phyloP scores from a whole-genome alignment of 1,284 basidiomycete genomes.

The Cutaneotrichosporon arboriforme region DNA sequence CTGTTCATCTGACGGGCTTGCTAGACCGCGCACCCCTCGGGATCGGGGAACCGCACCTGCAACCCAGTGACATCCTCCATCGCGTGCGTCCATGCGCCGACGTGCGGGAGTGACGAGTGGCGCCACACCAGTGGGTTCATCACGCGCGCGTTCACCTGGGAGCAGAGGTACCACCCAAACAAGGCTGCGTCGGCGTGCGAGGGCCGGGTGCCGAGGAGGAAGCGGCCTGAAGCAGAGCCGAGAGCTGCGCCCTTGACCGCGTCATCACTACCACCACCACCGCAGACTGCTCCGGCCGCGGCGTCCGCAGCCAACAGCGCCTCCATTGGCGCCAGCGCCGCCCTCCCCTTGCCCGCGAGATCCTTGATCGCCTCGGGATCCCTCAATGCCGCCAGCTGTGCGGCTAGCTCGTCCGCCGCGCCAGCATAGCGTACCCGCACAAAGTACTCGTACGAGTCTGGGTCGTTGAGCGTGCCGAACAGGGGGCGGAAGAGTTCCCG shows the following conservation, averaged over 20 bases:
- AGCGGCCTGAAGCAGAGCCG: background rate
- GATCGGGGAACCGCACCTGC: no score
- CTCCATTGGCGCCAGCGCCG: no score
- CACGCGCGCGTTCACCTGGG: background rate
- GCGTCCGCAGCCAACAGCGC: no score
- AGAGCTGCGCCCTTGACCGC: no score
- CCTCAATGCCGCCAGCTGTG: background rate
- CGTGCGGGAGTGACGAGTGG: no score
- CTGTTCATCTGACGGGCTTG: no score
- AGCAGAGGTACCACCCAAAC: conserved; percentile 15
- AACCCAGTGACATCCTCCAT: no score
- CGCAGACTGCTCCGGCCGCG: no score
- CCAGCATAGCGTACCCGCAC: conserved; percentile 21
- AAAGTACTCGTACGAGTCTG: conserved; percentile 20
- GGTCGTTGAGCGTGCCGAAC: conserved; percentile 5
- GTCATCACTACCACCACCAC: no score
- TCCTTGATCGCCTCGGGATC: background rate
- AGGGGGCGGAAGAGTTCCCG: conserved; percentile 17
- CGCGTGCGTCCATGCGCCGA: no score
- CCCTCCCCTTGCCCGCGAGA: background rate
- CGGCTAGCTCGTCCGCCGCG: conserved; percentile 4
- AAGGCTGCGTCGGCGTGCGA: conserved; percentile 14
- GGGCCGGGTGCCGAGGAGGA: conserved; percentile 11
- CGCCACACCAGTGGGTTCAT: background rate
- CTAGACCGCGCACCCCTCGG: no score